Conservation (phyloP, 106 monocot species). For the Phalaenopsis aphrodite region DNA sequence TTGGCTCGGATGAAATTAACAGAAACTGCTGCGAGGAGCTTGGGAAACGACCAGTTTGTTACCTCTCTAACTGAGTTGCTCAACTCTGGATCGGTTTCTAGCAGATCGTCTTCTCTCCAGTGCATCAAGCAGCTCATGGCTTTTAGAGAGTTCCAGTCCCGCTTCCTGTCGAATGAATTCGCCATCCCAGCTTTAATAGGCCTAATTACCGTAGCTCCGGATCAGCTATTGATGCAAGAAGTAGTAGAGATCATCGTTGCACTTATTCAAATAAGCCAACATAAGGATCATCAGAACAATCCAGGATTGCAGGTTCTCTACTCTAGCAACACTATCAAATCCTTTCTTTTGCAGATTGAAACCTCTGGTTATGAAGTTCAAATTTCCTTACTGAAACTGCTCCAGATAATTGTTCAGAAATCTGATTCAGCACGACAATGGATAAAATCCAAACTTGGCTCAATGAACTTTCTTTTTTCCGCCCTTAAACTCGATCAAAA, state of each 20-base stretch:
- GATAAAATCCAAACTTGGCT: slow-evolving; percentile 2
- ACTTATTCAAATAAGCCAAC: not conserved
- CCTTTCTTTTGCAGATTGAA: not conserved
- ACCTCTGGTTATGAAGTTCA: not conserved
- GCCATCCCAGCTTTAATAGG: slow-evolving; percentile 5
- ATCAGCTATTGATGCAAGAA: slow-evolving; percentile 5
- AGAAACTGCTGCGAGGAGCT: not conserved
- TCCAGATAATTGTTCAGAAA: slow-evolving; percentile 5
- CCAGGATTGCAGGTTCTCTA: slow-evolving; percentile 8
- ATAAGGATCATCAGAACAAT: not conserved
- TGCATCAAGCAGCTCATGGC: slow-evolving; percentile 10
- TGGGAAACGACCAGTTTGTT: slow-evolving; percentile 12
- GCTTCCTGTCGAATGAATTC: not conserved
- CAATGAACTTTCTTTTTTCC: not conserved
- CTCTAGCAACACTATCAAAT: slow-evolving; percentile 10
- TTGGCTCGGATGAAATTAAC: slow-evolving; percentile 8
- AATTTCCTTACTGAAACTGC: slow-evolving; percentile 1
- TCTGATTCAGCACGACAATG: not conserved
- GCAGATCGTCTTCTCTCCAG: not conserved
- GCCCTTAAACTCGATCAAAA: not conserved
- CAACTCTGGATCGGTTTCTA: not conserved
- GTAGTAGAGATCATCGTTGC: slow-evolving; percentile 6
- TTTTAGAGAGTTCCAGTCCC: not conserved
- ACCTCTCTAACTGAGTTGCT: slow-evolving; percentile 1
- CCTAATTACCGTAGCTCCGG: not conserved